A percentile compares a stretch with the other conserved stretches of the same genome.
phyloP scores from a whole-genome alignment of 257 asterid genomes.

The Capsicum baccatum region DNA sequence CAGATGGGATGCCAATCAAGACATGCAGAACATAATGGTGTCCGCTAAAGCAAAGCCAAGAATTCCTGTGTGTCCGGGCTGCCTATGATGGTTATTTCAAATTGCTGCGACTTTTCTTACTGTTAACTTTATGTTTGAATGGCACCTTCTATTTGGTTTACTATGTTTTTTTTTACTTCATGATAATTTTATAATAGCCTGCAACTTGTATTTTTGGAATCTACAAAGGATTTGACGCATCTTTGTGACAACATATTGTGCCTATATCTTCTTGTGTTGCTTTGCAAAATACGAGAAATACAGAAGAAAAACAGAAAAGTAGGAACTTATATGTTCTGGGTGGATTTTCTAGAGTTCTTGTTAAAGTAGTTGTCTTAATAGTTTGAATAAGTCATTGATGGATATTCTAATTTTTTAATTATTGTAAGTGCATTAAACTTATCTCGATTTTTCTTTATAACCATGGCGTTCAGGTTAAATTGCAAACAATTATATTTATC shows the following conservation, averaged over 20 bases:
- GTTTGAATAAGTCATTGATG: no score
- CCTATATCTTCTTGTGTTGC: neutral
- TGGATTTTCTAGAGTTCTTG: no score
- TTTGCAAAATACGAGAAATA: no score
- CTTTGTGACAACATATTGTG: neutral
- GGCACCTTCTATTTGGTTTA: neutral
- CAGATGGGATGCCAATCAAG: conserved; percentile 66
- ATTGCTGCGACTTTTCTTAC: neutral
- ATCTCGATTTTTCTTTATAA: no score
- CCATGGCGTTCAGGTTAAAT: no score
- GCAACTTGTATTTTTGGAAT: no score
- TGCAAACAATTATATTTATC: no score
- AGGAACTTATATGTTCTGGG: neutral
- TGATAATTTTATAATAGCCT: conserved; percentile 3
- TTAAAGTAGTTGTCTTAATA: no score
- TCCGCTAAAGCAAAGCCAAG: conserved; percentile 18
- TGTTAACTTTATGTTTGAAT: neutral
- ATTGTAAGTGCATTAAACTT: no score
- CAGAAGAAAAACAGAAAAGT: neutral
- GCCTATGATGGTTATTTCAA: neutral
- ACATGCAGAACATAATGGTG: conserved; percentile 45
- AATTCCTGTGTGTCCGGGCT: neutral
- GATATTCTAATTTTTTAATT: no score
- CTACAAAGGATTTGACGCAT: neutral
- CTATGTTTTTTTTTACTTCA: neutral